These are phyloP conservation scores for Suhomyces pyralidae DNA, from an alignment of 805 yeast species.

Conservation along the genomic window DNA sequence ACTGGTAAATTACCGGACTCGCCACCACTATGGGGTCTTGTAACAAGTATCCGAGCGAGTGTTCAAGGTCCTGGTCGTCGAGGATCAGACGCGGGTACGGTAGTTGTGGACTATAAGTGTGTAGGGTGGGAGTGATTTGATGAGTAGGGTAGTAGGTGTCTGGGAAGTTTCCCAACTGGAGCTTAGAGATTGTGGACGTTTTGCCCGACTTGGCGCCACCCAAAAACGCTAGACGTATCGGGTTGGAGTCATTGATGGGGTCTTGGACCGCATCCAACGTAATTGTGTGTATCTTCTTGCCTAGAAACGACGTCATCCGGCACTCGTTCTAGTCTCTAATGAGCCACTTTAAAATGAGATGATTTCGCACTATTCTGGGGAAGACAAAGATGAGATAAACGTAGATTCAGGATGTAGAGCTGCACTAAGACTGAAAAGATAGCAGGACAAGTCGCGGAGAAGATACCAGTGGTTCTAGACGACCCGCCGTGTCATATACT, in stretches of 20 bases:
- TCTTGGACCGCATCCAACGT: constrained; percentile 8
- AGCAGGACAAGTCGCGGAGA: not conserved
- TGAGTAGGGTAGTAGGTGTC: constrained; percentile 77
- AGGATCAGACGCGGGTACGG: constrained; percentile 17
- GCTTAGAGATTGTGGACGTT: constrained; percentile 51
- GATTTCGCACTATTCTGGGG: not conserved
- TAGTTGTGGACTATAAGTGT: constrained; percentile 48
- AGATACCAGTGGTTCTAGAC: not conserved
- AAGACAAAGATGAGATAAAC: not conserved
- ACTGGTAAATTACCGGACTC: constrained; percentile 30
- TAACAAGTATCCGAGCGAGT: constrained; percentile 13
- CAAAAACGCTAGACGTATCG: constrained; percentile 56
- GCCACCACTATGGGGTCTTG: constrained; percentile 14
- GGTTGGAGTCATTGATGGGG: constrained; percentile 28
- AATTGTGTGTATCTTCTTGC: constrained; percentile 1
- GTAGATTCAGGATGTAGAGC: not conserved
- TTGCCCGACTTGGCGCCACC: constrained; percentile 63
- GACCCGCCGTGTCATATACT: not conserved
- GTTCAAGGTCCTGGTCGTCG: constrained; percentile 18
- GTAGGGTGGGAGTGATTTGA: constrained; percentile 55
- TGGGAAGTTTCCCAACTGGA: constrained; percentile 48
- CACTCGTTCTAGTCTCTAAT: not conserved
- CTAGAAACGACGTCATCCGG: constrained; percentile 1
- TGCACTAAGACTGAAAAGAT: not conserved
- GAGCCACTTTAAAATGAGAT: not conserved